Evolutionary conservation across 2,329 filamentous ascomycete genomes (phyloP).

Genomic region (Venturia asperata): DNA sequence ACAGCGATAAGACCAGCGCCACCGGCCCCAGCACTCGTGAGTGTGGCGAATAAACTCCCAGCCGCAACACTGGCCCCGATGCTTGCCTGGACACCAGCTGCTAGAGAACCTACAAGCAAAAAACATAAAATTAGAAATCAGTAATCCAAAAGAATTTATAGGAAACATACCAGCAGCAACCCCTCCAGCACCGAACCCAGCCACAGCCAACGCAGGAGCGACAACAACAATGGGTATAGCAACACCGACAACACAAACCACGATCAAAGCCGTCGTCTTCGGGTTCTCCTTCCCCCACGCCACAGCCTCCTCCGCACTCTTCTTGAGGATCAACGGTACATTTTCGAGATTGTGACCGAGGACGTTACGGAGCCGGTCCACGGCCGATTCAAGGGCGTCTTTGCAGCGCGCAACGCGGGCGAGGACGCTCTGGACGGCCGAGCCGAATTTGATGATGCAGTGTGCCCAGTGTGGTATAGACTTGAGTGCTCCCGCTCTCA

Average conservation of each 20-base stretch:
- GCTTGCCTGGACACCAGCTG: background rate
- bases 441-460: too few species aligned
- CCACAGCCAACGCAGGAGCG: background rate
- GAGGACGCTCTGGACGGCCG: too few species aligned
- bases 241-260: background rate
- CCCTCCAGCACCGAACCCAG: conserved; percentile 1
- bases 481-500: too few species aligned
- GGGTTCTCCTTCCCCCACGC: conserved; percentile 34
- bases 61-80: background rate
- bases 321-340: background rate
- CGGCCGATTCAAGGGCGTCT: background rate
- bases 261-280: conserved; percentile 24
- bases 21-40: conserved; percentile 14
- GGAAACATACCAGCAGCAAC: background rate
- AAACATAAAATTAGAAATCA: background rate
- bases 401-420: too few species aligned
- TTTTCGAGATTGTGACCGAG: background rate
- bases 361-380: background rate
- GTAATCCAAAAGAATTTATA: background rate
- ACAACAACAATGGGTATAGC: background rate
- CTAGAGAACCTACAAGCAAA: background rate
- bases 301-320: background rate
- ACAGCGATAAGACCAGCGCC: background rate
- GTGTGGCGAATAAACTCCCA: conserved; percentile 6
- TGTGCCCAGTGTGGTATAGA: too few species aligned